Base-by-base conservation (phyloP, 75 land plant genomes). In the Chamaecyparis obtusa region DNA sequence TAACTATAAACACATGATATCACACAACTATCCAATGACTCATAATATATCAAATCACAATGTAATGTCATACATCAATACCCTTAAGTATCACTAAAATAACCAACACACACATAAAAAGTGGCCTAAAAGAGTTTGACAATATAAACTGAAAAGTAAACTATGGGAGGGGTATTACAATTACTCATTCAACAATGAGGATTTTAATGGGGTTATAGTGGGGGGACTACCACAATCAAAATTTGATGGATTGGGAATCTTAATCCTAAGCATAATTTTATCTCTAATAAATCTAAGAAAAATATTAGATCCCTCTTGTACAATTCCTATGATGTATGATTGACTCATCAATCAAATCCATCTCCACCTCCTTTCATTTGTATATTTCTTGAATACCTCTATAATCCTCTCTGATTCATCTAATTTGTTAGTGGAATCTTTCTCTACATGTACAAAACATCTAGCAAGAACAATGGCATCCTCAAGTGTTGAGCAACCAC, bases 401-500 rank as follows among this genome's bases (percentile, higher is more conserved):
- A 15, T 30, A 37, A 87, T 39, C 80, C 83, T 86, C 6, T 86
- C 3, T 16, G 36, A 36, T 33, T 51, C 85, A 51, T 51, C 55
- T 51, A 51, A 14, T 51, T 51, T 51, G 35, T 32, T 48, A 1
- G 49, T 35, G 30, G 75, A 86, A 30, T 11, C 88, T 27, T 32
- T 0, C 37, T 36, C 36, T 16, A 35, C 80, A 0, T 67, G n/a
- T 41, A 71, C 90, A 0, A 91, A 86, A 44, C 80, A 75, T 17
- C 92, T 88, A 9, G 87, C 93, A 2, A 94, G 88, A 87, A 94
- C 85, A 15, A 94, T 92, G 32, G 91, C 93, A 78, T 94, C 95
- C 83, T 94, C 95, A 77, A 93, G 72, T 9, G 94, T 89, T 17
- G 84, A 36, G 83, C 93, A 89, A 3, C 92, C 94, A 21, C 95